Conservation (phyloP, 129 eudicot species). For the Lonicera japonica region DNA sequence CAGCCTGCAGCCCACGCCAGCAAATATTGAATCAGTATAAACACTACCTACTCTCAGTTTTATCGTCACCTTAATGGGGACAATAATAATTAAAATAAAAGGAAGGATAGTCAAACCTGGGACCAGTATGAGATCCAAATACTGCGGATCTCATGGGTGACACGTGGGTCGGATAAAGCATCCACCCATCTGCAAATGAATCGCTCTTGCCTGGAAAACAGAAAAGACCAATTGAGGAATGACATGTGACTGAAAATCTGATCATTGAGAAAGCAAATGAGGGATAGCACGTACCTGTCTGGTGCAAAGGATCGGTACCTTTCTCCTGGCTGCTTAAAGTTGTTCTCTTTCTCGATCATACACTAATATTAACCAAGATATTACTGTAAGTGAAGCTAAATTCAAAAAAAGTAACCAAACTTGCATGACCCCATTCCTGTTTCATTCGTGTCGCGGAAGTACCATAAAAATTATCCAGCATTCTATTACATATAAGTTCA, state of each 20-base stretch:
- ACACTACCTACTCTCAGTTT: background rate
- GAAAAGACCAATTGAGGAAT: background rate
- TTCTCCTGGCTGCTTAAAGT: conserved; percentile 90
- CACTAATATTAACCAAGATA: conserved; percentile 25
- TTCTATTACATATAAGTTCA: too few relatives aligned
- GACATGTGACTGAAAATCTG: background rate
- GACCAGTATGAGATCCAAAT: conserved; percentile 87
- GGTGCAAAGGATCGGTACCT: conserved; percentile 79
- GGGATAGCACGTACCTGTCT: conserved; percentile 42
- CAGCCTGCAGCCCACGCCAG: conserved; percentile 45
- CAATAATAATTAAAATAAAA: background rate
- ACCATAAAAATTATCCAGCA: too few relatives aligned
- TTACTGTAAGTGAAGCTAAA: background rate
- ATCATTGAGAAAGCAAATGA: background rate
- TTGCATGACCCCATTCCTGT: too few relatives aligned
- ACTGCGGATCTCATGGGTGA: conserved; percentile 82
- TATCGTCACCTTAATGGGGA: background rate
- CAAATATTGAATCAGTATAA: background rate
- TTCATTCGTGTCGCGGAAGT: too few relatives aligned
- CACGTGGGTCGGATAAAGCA: conserved; percentile 71
- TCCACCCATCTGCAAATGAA: conserved; percentile 60
- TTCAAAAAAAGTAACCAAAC: too few relatives aligned
- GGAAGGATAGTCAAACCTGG: conserved; percentile 38
- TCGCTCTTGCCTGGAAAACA: conserved; percentile 70
- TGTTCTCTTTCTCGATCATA: conserved; percentile 66